Base-by-base conservation (phyloP, 805 yeast species). In the Allodekkera sacchari region DNA sequence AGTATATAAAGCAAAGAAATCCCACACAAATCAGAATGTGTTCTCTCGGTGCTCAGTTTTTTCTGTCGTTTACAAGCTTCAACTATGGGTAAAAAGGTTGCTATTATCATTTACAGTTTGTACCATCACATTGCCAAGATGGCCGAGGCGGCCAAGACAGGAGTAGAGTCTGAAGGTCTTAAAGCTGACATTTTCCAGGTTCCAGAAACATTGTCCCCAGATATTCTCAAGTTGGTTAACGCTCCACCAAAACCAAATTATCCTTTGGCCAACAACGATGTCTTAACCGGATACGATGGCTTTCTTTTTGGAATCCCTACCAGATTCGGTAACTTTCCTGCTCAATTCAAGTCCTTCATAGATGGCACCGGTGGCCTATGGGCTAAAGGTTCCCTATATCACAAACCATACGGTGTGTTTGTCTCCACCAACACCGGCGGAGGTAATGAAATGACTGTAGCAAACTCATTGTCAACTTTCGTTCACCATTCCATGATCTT, bases 271-370 rank as follows among this genome's bases (percentile, higher is more conserved):
- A 64, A 77, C 5, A 45, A 58, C 4, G 77, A 70, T 8, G 68
- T 71, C 3, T 64, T 84, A 44, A 54, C 57, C 17, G 59, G 68
- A 37, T 81, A 79, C 62, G 94, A 83, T 52, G 87, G 76, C 7
- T 78, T 79, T 53, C 42, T 83, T 40, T 78, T 83, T 46, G 94
- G 94, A 42, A 55, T 82, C 35, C 92, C 94, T 42, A 81, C 94
- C 20, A 70, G 94, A 57, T 83, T 51, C 53, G 94, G 94, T 45
- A 70, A 66, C 53, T 59, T 71, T 52, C 85, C 94, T 30, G 74
- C 83, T 19, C 94, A 83, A 59, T 76, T 79, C 72, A 67, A 71
- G 43, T 55, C 77, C 7, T 83, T 81, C 61, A 77, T 83, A 79
- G 94, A 77, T 52, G 55, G 64, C 27, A 81, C 89, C 22, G 92